Conservation (phyloP, 1,284 basidiomycete species). For the Tilletiopsis washingtonensis region DNA sequence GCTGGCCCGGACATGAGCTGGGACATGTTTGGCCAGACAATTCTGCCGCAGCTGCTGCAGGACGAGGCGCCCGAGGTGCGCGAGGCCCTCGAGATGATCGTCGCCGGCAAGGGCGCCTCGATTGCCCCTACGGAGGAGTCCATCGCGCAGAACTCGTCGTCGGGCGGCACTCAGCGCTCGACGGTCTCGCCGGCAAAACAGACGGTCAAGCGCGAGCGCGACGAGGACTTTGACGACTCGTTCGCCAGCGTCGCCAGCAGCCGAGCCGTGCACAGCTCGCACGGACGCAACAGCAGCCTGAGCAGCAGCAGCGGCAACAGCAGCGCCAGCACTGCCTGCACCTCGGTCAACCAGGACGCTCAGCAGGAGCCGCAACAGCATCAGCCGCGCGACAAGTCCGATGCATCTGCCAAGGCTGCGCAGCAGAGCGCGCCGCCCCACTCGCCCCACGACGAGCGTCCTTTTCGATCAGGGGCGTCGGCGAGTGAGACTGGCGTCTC, state of each 20-base stretch:
- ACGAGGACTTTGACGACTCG: too few species aligned
- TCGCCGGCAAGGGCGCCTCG: slow-evolving; percentile 27
- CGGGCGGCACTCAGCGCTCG: too few species aligned
- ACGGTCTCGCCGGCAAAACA: too few species aligned
- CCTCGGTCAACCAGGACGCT: neutral
- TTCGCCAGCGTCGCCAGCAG: too few species aligned
- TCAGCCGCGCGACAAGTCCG: too few species aligned
- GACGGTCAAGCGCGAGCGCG: too few species aligned
- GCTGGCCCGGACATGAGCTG: slow-evolving; percentile 19
- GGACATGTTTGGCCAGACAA: slow-evolving; percentile 14
- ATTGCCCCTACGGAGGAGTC: slow-evolving; percentile 34
- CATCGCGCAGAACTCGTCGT: too few species aligned
- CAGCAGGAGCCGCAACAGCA: neutral
- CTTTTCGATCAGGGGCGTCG: neutral
- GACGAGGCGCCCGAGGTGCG: slow-evolving; percentile 22
- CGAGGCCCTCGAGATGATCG: slow-evolving; percentile 25
- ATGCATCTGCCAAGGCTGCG: too few species aligned
- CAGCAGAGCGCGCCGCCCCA: slow-evolving; percentile 17
- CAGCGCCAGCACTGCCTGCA: slow-evolving; percentile 3
- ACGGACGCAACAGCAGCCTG: too few species aligned
- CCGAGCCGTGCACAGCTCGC: too few species aligned
- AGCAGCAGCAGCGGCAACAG: slow-evolving; percentile 3
- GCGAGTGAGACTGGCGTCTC: neutral
- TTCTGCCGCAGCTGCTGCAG: slow-evolving; percentile 16
- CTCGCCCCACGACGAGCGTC: slow-evolving; percentile 1